Base-by-base conservation (phyloP, 257 asterid genomes). In the Solanum clarkiae region DNA sequence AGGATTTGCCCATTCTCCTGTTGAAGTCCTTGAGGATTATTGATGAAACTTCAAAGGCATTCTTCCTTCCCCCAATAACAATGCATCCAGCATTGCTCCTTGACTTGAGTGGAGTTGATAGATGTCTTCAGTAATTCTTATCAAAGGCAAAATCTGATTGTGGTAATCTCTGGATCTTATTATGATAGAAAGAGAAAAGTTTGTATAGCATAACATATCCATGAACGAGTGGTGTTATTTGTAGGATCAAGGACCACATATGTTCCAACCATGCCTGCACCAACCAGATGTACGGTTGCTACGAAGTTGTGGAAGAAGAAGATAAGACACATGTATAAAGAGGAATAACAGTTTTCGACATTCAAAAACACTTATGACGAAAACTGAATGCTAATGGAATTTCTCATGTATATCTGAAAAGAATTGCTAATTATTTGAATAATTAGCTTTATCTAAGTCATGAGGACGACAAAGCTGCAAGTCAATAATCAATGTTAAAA, bases 61-160 rank as follows among this genome's bases (percentile, higher is more conserved):
- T 89, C 87, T 96, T 96, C 87, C 93, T 84, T 88, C 92, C 95
- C 87, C 99, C 99, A 81, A 96, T 96, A 91, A 97, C 97, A 63
- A 94, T 92, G 93, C 99, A 96, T 89, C 98, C 98, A 17, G 96
- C 95, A 72, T 88, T 94, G 80, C 98, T 96, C 65, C 99, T 98
- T 3, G 98, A 95, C 86, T 85, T 95, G 86, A 60, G 85, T 49
- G 98, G 98, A 81, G 94, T 96, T 24, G 98, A 96, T 84, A 94
- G 91, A 89, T 95, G 97, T 88, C 97, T 96, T 82, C 97, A 96
- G 83, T 92, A 95, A 80, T 96, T 92, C 81, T 97, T 80, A 32
- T 32, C 36, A 32, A 32, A 32, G 36, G 4, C 4, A 32, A 32
- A 32, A 32, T 32, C 36, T 32, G 97, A 97, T 89, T 91, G 95